A percentile compares a stretch with the other conserved stretches of the same genome.
Evolutionary conservation across 2,329 filamentous ascomycete species (phyloP).

Genomic region (Penicillium sp.): DNA sequence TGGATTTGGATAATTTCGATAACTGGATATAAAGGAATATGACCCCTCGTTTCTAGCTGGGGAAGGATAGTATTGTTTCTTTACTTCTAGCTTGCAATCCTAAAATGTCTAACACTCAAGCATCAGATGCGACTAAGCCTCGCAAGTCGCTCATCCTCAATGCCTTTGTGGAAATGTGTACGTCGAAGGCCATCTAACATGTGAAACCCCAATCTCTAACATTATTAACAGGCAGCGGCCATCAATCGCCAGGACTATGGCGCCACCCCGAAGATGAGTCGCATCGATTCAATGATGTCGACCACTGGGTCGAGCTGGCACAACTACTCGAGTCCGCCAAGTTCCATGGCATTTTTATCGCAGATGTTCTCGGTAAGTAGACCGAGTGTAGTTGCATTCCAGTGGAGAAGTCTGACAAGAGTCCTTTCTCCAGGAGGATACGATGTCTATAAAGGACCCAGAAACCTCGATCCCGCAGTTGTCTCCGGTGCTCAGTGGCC

Average conservation of each 20-base stretch:
- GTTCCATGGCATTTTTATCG: constrained; percentile 60
- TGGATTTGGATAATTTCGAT: neutral
- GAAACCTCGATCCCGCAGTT: constrained; percentile 53
- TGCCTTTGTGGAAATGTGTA: constrained; percentile 46
- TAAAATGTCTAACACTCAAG: neutral
- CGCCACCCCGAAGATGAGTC: constrained; percentile 57
- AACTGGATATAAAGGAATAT: neutral
- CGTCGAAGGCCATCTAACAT: neutral
- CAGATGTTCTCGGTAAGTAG: constrained; percentile 50
- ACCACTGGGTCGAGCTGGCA: constrained; percentile 55
- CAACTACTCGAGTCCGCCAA: constrained; percentile 53
- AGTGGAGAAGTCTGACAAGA: constrained; percentile 4
- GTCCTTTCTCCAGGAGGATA: constrained; percentile 45
- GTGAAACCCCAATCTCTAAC: neutral
- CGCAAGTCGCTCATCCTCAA: constrained; percentile 44
- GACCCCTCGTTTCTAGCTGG: neutral
- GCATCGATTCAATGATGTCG: constrained; percentile 51
- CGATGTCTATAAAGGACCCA: constrained; percentile 58
- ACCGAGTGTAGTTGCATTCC: neutral
- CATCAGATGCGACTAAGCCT: constrained; percentile 20
- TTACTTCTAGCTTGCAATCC: neutral
- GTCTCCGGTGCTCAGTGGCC: constrained; percentile 60
- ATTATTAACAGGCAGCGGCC: constrained; percentile 36
- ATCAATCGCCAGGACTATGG: constrained; percentile 53
- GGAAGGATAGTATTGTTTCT: neutral